Percentiles rank a stretch among this genome's conserved stretches.
Evolutionary conservation across 139 green algal genomes (phyloP).

Genomic region (Chlorella ohadii): DNA sequence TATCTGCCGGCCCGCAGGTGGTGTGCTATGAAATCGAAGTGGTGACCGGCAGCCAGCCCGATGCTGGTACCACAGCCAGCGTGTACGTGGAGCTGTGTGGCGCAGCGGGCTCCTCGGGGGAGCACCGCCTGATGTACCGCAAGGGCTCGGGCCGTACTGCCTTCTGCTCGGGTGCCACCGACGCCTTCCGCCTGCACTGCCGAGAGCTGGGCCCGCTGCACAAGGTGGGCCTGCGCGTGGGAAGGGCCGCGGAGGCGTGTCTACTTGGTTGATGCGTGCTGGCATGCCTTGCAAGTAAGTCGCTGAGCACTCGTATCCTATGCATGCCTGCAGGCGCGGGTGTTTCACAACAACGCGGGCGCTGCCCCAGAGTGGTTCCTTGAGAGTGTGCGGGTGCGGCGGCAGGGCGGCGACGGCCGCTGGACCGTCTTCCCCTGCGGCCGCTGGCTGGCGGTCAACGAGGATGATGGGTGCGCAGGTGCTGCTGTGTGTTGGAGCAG

Average conservation of each 20-base stretch:
- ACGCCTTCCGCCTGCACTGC: slow-evolving; percentile 55
- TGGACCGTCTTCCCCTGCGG: slow-evolving; percentile 67
- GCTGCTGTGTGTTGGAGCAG: too few relatives aligned
- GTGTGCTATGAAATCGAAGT: slow-evolving; percentile 72
- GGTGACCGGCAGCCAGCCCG: slow-evolving; percentile 60
- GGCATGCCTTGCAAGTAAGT: too few relatives aligned
- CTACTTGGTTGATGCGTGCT: neutral
- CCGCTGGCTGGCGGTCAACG: slow-evolving; percentile 69
- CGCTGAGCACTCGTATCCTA: too few relatives aligned
- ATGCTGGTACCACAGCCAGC: slow-evolving; percentile 68
- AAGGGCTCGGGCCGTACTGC: slow-evolving; percentile 1
- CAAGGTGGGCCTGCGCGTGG: neutral
- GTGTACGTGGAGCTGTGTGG: slow-evolving; percentile 68
- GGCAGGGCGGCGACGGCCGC: slow-evolving; percentile 36
- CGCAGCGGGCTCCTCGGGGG: slow-evolving; percentile 34
- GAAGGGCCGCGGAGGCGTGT: neutral
- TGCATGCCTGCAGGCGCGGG: slow-evolving; percentile 55
- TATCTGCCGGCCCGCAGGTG: slow-evolving; percentile 6
- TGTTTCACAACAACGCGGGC: slow-evolving; percentile 79
- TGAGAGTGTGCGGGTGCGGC: slow-evolving; percentile 67
- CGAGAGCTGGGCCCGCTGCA: slow-evolving; percentile 53
- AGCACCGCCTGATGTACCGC: slow-evolving; percentile 30
- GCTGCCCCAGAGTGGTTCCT: slow-evolving; percentile 73
- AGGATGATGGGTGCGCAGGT: slow-evolving; percentile 63
- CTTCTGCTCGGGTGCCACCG: slow-evolving; percentile 2